phyloP scores from a whole-genome alignment of 805 yeast genomes.

The Spathaspora sp. region DNA sequence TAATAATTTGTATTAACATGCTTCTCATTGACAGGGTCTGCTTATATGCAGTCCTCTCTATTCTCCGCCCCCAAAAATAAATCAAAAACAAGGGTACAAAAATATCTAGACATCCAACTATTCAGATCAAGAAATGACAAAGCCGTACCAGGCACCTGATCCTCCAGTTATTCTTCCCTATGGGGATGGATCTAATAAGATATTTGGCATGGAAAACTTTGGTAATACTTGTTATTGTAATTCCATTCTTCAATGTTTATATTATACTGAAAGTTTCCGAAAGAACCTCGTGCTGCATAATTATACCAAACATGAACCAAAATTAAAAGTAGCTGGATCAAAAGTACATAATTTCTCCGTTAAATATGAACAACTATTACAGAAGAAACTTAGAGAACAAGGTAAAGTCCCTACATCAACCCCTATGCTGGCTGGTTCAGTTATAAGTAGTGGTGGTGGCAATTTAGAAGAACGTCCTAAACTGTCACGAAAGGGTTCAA shows the following conservation, averaged over 20 bases:
- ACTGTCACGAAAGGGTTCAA: conserved; percentile 28
- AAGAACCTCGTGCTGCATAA: conserved; percentile 26
- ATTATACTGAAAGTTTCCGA: conserved; percentile 69
- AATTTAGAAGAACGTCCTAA: conserved; percentile 7
- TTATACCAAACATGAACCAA: conserved; percentile 26
- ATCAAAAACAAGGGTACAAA: not conserved
- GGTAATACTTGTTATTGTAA: conserved; percentile 95
- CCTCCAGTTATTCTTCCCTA: conserved; percentile 4
- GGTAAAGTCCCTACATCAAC: conserved; percentile 2
- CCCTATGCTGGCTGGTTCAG: conserved; percentile 2
- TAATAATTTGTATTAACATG: too few relatives aligned
- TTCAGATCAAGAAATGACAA: conserved; percentile 1
- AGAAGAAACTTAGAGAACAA: conserved; percentile 31
- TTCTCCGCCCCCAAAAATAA: not conserved
- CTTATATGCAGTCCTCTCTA: not conserved
- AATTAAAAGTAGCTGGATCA: conserved; percentile 25
- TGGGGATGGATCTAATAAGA: conserved; percentile 67
- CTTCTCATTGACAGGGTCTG: too few relatives aligned
- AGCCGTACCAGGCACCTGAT: conserved; percentile 1
- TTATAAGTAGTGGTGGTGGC: not conserved
- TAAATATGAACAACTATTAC: conserved; percentile 38
- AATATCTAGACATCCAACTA: not conserved
- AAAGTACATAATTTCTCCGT: conserved; percentile 32
- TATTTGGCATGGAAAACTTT: conserved; percentile 79
- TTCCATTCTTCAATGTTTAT: conserved; percentile 85